Percentiles rank a stretch among this genome's conserved stretches.
phyloP scores from a whole-genome alignment of 306 rosid genomes.

The Gastrolobium bilobum region DNA sequence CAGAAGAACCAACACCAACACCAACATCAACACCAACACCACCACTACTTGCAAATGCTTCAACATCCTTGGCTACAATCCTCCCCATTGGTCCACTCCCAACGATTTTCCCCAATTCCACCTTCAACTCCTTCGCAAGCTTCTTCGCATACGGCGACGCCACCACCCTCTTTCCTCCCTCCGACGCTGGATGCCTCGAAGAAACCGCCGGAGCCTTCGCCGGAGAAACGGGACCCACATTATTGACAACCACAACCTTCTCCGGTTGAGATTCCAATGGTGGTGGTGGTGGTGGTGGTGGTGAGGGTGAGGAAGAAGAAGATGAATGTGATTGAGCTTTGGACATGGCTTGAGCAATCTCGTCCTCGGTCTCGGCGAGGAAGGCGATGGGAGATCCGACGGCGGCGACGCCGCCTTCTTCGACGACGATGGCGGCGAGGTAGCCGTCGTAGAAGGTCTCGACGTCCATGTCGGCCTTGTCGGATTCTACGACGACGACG shows the following conservation, averaged over 20 bases:
- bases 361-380: conserved; percentile 86
- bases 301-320: not conserved
- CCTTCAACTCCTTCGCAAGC: conserved; percentile 85
- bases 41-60: conserved; percentile 64
- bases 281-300: not conserved
- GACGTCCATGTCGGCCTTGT: conserved; percentile 99
- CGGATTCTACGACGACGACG: conserved; percentile 98
- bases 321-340: conserved; percentile 64
- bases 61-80: conserved; percentile 94
- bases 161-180: conserved; percentile 89
- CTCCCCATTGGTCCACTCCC: conserved; percentile 94
- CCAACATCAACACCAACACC: conserved; percentile 28
- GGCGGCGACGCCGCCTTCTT: conserved; percentile 84
- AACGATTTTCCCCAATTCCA: conserved; percentile 70
- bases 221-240: conserved; percentile 43
- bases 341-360: conserved; percentile 77
- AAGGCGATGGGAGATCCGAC: conserved; percentile 95
- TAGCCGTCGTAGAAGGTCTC: conserved; percentile 97
- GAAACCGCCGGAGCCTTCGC: conserved; percentile 42
- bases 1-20: not conserved
- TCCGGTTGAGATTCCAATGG: conserved; percentile 48
- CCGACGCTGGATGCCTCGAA: conserved; percentile 88
- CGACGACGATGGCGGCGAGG: conserved; percentile 93
- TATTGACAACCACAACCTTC: conserved; percentile 35
- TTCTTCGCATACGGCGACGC: conserved; percentile 98